Evolutionary conservation across 192 early-diverging fungal genomes (phyloP), one percentile per base, ranked within the genome.

Genomic region (Piromyces sp.): DNA sequence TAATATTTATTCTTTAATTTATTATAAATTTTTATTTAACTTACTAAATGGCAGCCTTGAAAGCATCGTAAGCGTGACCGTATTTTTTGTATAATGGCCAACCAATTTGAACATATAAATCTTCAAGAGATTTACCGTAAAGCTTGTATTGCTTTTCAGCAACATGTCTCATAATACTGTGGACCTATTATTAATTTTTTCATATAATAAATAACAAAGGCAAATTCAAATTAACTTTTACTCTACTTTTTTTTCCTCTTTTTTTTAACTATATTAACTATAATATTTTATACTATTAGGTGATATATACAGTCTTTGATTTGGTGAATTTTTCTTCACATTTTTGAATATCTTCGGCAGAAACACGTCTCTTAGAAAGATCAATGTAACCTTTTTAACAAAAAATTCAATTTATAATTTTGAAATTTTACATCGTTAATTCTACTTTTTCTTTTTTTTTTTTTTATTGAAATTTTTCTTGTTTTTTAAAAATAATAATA

Each of bases 71-170:
- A 31, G 97, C 97, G 84, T 98, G 97, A 22, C 96, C 95, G 84
- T 96, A 97, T 89, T 96, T 94, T 86, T 87, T 89, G 85, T 99
- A 97, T 80, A 99, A 88, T 33, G 96, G 96, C 97, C 97, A 99
- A 13, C 93, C 94, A 83, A 96, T 90, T 82, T 90, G 84, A 42
- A 91, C 87, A 84, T 97, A 96, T 28, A 97, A 89, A 2, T 94
- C 90, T 85, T 97, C 93, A 78, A 97, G 86, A 68, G 51, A 68
- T 28, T 68, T 68, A 68, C 51, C 51, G 7, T 68, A 68, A 5
- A n/a, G 2, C 26, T 68, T n/a, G 6, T 68, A 68, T n/a, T 91
- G 90, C 88, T 94, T 94, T 85, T 96, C 92, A 30, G 97, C 96
- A 36, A 97, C 94, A 85, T 94, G 93, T 51, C 92, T 87, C 90